phyloP scores from a whole-genome alignment of 129 eudicot species.

The Smallanthus sonchifolius region DNA sequence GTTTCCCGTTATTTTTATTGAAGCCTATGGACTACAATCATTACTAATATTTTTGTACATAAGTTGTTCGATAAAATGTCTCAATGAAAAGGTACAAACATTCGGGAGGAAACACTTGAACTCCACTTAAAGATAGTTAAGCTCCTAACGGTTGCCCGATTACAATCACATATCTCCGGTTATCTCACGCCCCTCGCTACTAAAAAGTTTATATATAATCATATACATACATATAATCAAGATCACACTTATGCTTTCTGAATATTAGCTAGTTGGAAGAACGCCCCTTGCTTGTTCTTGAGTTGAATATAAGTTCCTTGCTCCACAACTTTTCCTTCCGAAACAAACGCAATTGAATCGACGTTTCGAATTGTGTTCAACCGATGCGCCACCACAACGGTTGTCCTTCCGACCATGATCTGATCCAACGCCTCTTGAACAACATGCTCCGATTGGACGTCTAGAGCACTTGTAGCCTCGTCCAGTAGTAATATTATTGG shows the following conservation, averaged over 20 bases:
- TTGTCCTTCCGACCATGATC: constrained; percentile 85
- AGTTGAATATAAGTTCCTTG: constrained; percentile 67
- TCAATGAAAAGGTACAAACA: too few species aligned
- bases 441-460: constrained; percentile 76
- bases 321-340: constrained; percentile 81
- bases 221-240: constrained; percentile 1
- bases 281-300: constrained; percentile 72
- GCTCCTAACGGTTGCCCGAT: neutral
- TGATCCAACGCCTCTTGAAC: constrained; percentile 87
- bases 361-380: constrained; percentile 76
- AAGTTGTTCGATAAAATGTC: too few species aligned
- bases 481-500: constrained; percentile 63
- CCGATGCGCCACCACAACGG: constrained; percentile 84
- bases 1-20: too few species aligned
- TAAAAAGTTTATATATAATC: neutral
- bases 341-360: constrained; percentile 66
- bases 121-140: too few species aligned
- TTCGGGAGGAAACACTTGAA: too few species aligned
- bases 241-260: constrained; percentile 34
- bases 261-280: constrained; percentile 72
- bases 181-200: neutral
- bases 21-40: too few species aligned
- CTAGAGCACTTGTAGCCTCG: constrained; percentile 92
- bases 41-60: too few species aligned
- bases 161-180: neutral